phyloP scores from a whole-genome alignment of 495 filamentous ascomycete species.

The Aspergillus bertholletiae region DNA sequence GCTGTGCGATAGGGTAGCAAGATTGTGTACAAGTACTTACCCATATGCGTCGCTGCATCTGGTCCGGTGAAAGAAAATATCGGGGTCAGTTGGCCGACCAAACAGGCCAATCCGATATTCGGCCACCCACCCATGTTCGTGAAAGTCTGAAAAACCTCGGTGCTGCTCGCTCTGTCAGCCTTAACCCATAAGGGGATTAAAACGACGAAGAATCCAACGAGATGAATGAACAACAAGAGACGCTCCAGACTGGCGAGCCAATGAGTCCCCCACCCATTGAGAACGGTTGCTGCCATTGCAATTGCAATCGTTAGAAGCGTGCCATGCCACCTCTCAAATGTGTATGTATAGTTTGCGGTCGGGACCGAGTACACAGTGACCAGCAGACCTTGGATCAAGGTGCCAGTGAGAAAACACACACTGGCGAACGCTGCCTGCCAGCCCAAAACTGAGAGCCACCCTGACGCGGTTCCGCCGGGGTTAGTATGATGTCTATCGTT shows the following conservation, averaged over 20 bases:
- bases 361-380: constrained; percentile 27
- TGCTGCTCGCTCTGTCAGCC: constrained; percentile 26
- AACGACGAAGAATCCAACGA: constrained; percentile 40
- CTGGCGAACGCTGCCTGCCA: constrained; percentile 29
- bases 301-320: constrained; percentile 38
- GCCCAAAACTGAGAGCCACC: constrained; percentile 35
- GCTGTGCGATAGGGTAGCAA: too few relatives aligned
- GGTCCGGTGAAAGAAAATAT: constrained; percentile 22
- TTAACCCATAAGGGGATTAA: constrained; percentile 39
- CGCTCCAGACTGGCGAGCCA: constrained; percentile 41
- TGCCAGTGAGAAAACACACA: constrained; percentile 24
- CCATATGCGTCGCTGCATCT: constrained; percentile 33
- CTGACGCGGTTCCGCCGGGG: constrained; percentile 7
- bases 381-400: constrained; percentile 37
- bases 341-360: not conserved
- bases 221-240: constrained; percentile 38
- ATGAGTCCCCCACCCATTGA: constrained; percentile 34
- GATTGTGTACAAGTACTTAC: not conserved
- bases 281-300: constrained; percentile 16
- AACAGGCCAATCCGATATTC: constrained; percentile 30
- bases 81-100: not conserved
- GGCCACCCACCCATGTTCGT: constrained; percentile 37
- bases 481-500: too few relatives aligned
- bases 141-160: constrained; percentile 35
- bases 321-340: constrained; percentile 38